Evolutionary conservation across 140 eudicot genomes (phyloP), one percentile per base, ranked within the genome.

Genomic region (Cichorium intybus): DNA sequence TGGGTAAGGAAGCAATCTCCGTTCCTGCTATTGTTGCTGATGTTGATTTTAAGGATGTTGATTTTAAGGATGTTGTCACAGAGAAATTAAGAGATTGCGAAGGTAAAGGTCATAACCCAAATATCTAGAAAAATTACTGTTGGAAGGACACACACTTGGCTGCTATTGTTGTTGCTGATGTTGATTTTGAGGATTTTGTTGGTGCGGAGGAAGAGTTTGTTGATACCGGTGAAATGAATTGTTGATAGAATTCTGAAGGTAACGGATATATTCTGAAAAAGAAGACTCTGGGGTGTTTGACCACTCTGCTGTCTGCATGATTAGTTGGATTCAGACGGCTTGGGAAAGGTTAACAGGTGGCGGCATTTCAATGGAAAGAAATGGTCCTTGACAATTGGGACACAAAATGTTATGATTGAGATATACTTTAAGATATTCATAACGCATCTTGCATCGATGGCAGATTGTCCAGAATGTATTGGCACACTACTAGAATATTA

Each of bases 251-350:
- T 75, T 82, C 24, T 92, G 96, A 70, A 92, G 95, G 55, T 92
- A 89, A 0, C 95, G 84, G 96, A 92, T 88, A 52, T 92, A 92
- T 4, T 79, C 85, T 0, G 98, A 92, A 22, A 88, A 77, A 17
- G 98, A 96, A 6, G 80, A 92, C 79, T 87, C 89, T 0, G 91
- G 79, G 0, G 86, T 68, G 34, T 79, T 81, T 41, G 78, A 6
- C 92, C 95, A 92, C 63, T 59, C 84, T 6, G 49, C n/a, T n/a
- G n/a, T n/a, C n/a, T n/a, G n/a, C n/a, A n/a, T n/a, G n/a, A n/a
- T n/a, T n/a, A n/a, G n/a, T n/a, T n/a, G n/a, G n/a, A n/a, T n/a
- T n/a, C n/a, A n/a, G n/a, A n/a, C n/a, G n/a, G n/a, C n/a, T n/a
- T n/a, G n/a, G n/a, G n/a, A n/a, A n/a, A n/a, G n/a, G n/a, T n/a